phyloP scores from a whole-genome alignment of 1,284 basidiomycete species.

The Pascua guehoae region DNA sequence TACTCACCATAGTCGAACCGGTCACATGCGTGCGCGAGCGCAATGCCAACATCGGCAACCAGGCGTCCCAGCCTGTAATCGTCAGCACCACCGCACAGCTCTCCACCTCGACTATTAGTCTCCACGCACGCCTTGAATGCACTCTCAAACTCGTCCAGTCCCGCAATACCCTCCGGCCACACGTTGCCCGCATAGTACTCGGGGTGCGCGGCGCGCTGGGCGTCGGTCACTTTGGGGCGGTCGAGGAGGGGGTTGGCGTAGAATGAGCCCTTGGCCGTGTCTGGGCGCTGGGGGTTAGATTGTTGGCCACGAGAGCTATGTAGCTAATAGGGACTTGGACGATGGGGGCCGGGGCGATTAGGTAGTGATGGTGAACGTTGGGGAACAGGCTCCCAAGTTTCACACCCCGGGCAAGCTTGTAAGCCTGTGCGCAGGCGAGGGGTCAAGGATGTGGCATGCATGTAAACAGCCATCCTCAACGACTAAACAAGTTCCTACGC shows the following conservation, averaged over 20 bases:
- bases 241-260: conserved; percentile 84
- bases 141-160: conserved; percentile 70
- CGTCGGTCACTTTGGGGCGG: conserved; percentile 57
- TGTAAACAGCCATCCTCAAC: too few species aligned
- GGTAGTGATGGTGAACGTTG: too few species aligned
- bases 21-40: conserved; percentile 79
- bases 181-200: conserved; percentile 55
- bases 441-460: too few species aligned
- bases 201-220: conserved; percentile 58
- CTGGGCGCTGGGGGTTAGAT: conserved; percentile 45
- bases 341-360: too few species aligned
- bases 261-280: conserved; percentile 81
- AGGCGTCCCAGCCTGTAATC: conserved; percentile 56
- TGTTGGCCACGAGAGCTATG: too few species aligned
- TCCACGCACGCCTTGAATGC: conserved; percentile 72
- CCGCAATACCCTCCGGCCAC: conserved; percentile 62
- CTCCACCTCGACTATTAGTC: too few species aligned
- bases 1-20: conserved; percentile 73
- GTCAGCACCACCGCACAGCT: not conserved
- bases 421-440: too few species aligned
- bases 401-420: too few species aligned
- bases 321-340: too few species aligned
- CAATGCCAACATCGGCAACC: conserved; percentile 71
- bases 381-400: too few species aligned
- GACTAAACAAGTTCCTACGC: too few species aligned